Conservation (phyloP, 495 filamentous ascomycete species). For the Aspergillus olivimuriae region DNA sequence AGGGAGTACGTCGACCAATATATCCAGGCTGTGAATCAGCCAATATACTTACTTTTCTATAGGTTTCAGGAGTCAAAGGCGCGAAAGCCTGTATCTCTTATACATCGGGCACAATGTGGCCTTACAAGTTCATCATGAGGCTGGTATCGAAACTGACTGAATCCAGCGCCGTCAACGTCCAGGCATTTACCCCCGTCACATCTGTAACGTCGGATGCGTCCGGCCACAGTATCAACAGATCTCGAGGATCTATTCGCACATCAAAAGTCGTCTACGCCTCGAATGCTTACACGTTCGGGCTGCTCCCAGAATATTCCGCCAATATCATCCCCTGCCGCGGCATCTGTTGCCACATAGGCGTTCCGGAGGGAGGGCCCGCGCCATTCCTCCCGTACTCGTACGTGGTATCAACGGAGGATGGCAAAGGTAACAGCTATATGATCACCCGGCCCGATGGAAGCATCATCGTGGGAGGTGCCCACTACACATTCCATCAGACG, state of each 20-base stretch:
- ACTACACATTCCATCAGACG: slow-evolving; percentile 42
- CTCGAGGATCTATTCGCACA: slow-evolving; percentile 47
- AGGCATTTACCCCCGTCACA: slow-evolving; percentile 53
- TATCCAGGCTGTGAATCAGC: background rate
- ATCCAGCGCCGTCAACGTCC: slow-evolving; percentile 49
- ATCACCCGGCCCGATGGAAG: slow-evolving; percentile 62
- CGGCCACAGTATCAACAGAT: slow-evolving; percentile 45
- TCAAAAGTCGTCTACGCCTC: slow-evolving; percentile 59
- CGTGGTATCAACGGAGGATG: slow-evolving; percentile 13
- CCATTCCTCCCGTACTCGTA: slow-evolving; percentile 29
- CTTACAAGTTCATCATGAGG: slow-evolving; percentile 59
- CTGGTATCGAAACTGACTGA: slow-evolving; percentile 47
- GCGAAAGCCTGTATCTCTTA: slow-evolving; percentile 30
- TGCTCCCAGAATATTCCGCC: slow-evolving; percentile 51
- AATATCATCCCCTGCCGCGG: slow-evolving; percentile 51
- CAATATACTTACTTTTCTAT: background rate
- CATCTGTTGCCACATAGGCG: slow-evolving; percentile 59
- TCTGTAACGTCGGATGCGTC: slow-evolving; percentile 21
- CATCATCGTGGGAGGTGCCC: slow-evolving; percentile 62
- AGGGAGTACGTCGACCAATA: slow-evolving; percentile 12
- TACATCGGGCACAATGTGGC: slow-evolving; percentile 54
- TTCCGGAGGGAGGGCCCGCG: slow-evolving; percentile 47
- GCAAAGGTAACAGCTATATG: slow-evolving; percentile 46
- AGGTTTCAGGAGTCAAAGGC: slow-evolving; percentile 28
- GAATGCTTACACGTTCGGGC: slow-evolving; percentile 61